These are phyloP conservation scores for Venturia carpophila DNA, from an alignment of 2,329 filamentous ascomycete species.

Conservation along the genomic window DNA sequence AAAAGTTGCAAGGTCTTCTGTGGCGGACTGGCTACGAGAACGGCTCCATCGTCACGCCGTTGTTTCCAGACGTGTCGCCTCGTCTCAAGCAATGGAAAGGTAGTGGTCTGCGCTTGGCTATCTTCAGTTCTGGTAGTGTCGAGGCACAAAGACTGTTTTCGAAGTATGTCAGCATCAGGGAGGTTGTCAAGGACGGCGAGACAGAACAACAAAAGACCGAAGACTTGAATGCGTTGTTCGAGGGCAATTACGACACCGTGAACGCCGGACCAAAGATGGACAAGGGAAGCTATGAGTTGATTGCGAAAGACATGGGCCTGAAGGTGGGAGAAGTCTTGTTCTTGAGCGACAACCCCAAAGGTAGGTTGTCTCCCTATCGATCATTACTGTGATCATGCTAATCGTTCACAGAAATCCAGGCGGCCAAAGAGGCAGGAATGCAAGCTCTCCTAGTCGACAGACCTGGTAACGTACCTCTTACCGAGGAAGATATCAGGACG, in stretches of 20 bases:
- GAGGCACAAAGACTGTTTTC: slow-evolving; percentile 76
- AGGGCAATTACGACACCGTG: slow-evolving; percentile 59
- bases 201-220: slow-evolving; percentile 34
- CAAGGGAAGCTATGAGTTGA: slow-evolving; percentile 57
- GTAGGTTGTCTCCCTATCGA: slow-evolving; percentile 24
- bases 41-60: slow-evolving; percentile 60
- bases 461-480: slow-evolving; percentile 57
- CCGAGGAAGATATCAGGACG: slow-evolving; percentile 12
- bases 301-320: slow-evolving; percentile 45
- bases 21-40: slow-evolving; percentile 67
- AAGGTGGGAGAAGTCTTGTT: slow-evolving; percentile 58
- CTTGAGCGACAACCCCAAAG: slow-evolving; percentile 67
- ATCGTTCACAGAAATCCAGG: slow-evolving; percentile 35
- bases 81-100: slow-evolving; percentile 53
- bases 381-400: slow-evolving; percentile 20
- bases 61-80: slow-evolving; percentile 67
- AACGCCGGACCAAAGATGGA: slow-evolving; percentile 71
- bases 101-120: slow-evolving; percentile 53
- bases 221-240: slow-evolving; percentile 32
- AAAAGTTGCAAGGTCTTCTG: slow-evolving; percentile 50
- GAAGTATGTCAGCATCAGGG: slow-evolving; percentile 42
- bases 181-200: slow-evolving; percentile 5
- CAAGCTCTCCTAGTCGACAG: slow-evolving; percentile 43
- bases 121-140: slow-evolving; percentile 77
- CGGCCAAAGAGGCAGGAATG: slow-evolving; percentile 37